These are phyloP conservation scores for Geranium rotundifolium DNA, from an alignment of 345 rosid species.

Conservation along the genomic window DNA sequence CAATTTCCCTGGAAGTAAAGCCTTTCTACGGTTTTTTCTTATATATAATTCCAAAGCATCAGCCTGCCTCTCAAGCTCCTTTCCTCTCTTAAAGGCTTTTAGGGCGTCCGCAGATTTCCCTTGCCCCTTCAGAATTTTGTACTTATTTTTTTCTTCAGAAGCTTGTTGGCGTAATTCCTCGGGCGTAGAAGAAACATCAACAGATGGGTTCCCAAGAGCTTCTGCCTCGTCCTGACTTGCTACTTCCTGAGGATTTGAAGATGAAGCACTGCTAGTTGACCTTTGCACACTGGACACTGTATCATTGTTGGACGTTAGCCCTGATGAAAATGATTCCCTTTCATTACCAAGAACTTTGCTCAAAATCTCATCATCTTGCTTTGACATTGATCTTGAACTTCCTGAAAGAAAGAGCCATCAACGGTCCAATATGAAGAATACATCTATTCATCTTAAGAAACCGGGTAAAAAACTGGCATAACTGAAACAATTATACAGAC, in stretches of 20 bases:
- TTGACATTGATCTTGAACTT: conserved; percentile 29
- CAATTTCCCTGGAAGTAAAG: conserved; percentile 20
- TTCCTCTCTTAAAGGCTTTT: conserved; percentile 82
- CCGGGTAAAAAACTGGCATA: neutral
- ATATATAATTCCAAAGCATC: conserved; percentile 52
- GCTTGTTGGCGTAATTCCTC: conserved; percentile 70
- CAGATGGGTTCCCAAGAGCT: conserved; percentile 13
- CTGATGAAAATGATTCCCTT: conserved; percentile 41
- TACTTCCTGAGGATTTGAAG: conserved; percentile 23
- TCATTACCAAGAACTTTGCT: conserved; percentile 53
- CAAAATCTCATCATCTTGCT: conserved; percentile 56
- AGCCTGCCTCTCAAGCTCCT: conserved; percentile 88
- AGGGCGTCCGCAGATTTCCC: conserved; percentile 83
- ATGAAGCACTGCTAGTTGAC: conserved; percentile 31
- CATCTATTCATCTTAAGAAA: neutral
- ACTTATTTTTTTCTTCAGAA: conserved; percentile 56
- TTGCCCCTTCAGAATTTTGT: conserved; percentile 59
- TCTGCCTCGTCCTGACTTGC: conserved; percentile 16
- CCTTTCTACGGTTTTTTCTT: conserved; percentile 48
- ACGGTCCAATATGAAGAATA: neutral
- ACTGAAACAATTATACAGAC: neutral
- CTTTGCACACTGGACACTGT: conserved; percentile 21
- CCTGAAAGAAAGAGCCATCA: conserved; percentile 24
- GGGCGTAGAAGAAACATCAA: conserved; percentile 33
- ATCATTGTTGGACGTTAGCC: conserved; percentile 18